These are phyloP conservation scores for Heimioporus sp. DNA, from an alignment of 768 basidiomycete species.

Conservation along the genomic window DNA sequence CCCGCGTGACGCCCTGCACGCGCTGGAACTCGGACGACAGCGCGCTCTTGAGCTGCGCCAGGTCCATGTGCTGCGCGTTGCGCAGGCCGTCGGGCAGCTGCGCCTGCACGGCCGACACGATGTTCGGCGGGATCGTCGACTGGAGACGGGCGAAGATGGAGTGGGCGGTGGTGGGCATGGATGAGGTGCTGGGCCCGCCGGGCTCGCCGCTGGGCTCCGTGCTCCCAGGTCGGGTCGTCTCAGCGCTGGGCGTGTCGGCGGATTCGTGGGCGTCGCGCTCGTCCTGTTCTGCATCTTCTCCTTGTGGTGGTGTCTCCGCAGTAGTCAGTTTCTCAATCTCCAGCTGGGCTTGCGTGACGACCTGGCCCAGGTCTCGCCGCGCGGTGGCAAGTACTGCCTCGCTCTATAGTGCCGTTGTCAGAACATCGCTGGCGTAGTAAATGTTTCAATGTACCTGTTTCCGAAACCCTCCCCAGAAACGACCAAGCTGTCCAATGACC, in stretches of 20 bases:
- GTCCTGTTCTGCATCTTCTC: conserved; percentile 18
- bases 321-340: conserved; percentile 62
- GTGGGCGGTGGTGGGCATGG: conserved; percentile 31
- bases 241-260: conserved; percentile 25
- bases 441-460: conserved; percentile 60
- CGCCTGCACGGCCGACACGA: conserved; percentile 64
- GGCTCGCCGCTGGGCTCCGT: conserved; percentile 20
- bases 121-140: conserved; percentile 69
- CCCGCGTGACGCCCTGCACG: conserved; percentile 70
- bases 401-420: conserved; percentile 44
- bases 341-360: conserved; percentile 77
- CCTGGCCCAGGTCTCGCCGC: conserved; percentile 67
- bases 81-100: conserved; percentile 66
- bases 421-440: background rate
- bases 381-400: conserved; percentile 67
- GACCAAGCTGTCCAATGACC: conserved; percentile 81
- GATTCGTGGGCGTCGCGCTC: conserved; percentile 22
- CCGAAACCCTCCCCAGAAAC: conserved; percentile 90
- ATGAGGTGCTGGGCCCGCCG: background rate
- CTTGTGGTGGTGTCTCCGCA: conserved; percentile 24
- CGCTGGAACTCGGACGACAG: conserved; percentile 66
- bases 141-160: conserved; percentile 70
- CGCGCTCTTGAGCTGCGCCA: conserved; percentile 64
- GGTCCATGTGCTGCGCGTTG: conserved; percentile 62
- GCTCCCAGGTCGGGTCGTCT: conserved; percentile 16